Evolutionary conservation across 306 rosid genomes (phyloP).

Genomic region (apple (Malus domestica)): DNA sequence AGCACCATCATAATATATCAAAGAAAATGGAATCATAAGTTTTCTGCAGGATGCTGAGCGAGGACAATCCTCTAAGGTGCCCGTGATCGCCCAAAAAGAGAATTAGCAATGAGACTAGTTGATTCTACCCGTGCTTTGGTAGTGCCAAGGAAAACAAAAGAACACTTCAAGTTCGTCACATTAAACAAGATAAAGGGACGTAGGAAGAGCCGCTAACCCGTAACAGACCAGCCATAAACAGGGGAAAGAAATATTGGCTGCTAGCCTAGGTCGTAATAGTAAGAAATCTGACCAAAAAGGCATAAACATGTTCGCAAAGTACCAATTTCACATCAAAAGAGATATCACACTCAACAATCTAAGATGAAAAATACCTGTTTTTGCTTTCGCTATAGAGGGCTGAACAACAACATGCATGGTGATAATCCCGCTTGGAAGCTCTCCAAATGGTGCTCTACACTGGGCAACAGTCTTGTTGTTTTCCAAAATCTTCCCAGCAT

Average conservation of each 20-base stretch:
- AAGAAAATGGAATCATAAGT: background rate
- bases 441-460: constrained; percentile 77
- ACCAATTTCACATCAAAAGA: background rate
- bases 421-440: constrained; percentile 67
- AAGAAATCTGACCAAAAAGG: background rate
- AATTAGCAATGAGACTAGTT: background rate
- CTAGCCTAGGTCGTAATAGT: background rate
- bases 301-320: background rate
- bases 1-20: background rate
- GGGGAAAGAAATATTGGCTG: background rate
- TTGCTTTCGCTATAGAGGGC: constrained; percentile 73
- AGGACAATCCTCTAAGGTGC: background rate
- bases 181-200: background rate
- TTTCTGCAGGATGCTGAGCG: background rate
- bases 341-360: background rate
- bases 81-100: background rate
- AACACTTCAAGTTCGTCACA: background rate
- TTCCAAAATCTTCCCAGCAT: constrained; percentile 82
- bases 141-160: background rate
- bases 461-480: constrained; percentile 87
- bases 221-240: background rate
- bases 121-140: background rate
- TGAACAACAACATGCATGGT: constrained; percentile 94
- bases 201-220: background rate
- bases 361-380: constrained; percentile 53